A percentile compares a stretch with the other conserved stretches of the same genome.
Conservation (phyloP, 441 rosid genomes). For the Kokia cookei region DNA sequence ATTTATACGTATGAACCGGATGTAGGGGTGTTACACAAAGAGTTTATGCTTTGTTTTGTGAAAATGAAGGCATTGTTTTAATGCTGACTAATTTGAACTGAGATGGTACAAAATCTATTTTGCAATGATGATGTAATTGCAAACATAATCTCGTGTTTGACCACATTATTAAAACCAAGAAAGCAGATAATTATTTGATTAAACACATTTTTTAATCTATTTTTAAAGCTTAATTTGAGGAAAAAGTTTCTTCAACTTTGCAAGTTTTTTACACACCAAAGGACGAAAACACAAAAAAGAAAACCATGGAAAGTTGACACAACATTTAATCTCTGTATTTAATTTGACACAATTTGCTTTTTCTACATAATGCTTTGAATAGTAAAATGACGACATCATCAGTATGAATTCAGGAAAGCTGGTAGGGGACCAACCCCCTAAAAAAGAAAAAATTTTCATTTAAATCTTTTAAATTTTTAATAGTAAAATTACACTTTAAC, state of each 20-base stretch:
- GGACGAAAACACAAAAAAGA: not conserved
- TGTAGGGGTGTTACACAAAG: too few relatives aligned
- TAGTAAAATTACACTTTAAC: too few relatives aligned
- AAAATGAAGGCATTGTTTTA: not conserved
- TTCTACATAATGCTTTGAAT: too few relatives aligned
- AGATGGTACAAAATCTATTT: not conserved
- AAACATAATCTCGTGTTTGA: constrained; percentile 1
- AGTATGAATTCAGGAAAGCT: too few relatives aligned
- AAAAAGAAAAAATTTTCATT: too few relatives aligned
- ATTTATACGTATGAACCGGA: too few relatives aligned
- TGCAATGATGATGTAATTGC: not conserved
- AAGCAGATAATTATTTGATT: not conserved
- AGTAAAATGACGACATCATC: too few relatives aligned
- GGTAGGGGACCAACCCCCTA: too few relatives aligned
- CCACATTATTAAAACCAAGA: not conserved
- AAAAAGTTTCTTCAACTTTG: not conserved
- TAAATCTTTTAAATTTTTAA: too few relatives aligned
- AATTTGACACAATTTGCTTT: too few relatives aligned
- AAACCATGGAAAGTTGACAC: not conserved
- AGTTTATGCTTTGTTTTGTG: not conserved
- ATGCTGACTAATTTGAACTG: not conserved
- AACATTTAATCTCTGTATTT: too few relatives aligned
- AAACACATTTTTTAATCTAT: not conserved
- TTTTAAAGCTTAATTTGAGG: not conserved
- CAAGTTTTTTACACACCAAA: not conserved